These are phyloP conservation scores for Cymbidium sinense DNA, from an alignment of 106 monocot genomes.

Conservation along the genomic window DNA sequence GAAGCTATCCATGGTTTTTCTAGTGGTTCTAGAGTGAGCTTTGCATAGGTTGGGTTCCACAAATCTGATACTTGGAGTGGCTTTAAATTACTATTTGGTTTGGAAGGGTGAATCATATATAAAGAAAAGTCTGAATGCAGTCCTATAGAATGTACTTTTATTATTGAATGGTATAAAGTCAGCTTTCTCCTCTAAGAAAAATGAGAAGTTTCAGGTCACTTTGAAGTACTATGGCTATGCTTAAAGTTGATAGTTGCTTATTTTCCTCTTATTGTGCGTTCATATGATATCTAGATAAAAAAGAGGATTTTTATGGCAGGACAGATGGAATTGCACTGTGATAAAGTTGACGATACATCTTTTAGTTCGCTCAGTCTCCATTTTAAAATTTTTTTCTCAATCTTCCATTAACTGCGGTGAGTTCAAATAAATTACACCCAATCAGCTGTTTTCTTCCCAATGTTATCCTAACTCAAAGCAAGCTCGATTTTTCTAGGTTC, in stretches of 20 bases:
- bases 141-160: background rate
- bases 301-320: background rate
- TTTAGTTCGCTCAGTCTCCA: background rate
- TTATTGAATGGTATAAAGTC: no score
- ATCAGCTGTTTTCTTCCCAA: background rate
- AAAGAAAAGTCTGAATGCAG: background rate
- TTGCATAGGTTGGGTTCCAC: background rate
- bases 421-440: background rate
- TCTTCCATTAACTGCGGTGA: background rate
- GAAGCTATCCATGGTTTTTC: background rate
- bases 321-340: background rate
- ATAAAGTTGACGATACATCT: background rate
- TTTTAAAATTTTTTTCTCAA: background rate
- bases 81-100: background rate
- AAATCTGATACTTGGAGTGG: background rate
- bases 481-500: background rate
- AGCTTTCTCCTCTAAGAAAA: background rate
- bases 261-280: background rate
- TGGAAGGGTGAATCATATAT: background rate
- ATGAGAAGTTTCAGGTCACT: conserved; percentile 1
- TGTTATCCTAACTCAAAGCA: background rate
- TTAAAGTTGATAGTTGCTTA: background rate
- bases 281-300: background rate
- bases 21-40: background rate
- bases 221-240: background rate